phyloP scores from a whole-genome alignment of 2,329 filamentous ascomycete species.

The Colletotrichum sp. region DNA sequence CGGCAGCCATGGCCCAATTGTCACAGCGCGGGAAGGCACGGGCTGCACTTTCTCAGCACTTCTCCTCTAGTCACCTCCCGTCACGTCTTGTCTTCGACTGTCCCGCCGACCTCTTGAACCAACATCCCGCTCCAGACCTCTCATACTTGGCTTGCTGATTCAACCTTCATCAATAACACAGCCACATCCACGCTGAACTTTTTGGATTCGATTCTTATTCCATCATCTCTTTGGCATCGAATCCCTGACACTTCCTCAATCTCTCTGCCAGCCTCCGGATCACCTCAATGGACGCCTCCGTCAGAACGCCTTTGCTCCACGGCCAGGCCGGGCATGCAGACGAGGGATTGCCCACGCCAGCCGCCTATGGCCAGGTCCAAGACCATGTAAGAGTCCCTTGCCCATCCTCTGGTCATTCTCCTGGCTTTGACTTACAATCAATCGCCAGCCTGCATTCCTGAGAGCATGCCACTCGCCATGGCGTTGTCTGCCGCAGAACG shows the following conservation, averaged over 20 bases:
- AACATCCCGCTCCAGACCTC: not conserved
- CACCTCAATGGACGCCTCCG: slow-evolving; percentile 12
- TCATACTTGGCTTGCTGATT: not conserved
- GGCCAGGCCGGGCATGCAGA: not conserved
- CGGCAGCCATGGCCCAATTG: not conserved
- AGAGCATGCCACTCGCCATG: slow-evolving; percentile 59
- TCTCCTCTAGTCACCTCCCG: no score
- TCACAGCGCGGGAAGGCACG: not conserved
- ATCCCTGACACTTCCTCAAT: not conserved
- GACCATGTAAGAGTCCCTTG: slow-evolving; percentile 33
- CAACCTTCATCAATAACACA: not conserved
- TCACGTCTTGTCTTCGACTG: not conserved
- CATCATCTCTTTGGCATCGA: not conserved
- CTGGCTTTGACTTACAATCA: slow-evolving; percentile 12
- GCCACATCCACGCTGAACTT: not conserved
- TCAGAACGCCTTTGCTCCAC: slow-evolving; percentile 24
- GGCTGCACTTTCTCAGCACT: not conserved
- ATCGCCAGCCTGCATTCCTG: slow-evolving; percentile 51
- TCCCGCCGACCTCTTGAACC: not conserved
- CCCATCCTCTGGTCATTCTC: not conserved
- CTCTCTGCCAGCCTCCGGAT: not conserved
- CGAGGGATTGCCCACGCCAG: slow-evolving; percentile 17
- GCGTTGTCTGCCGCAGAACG: slow-evolving; percentile 49
- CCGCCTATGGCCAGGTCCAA: slow-evolving; percentile 19
- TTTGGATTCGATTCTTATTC: not conserved